These are phyloP conservation scores for Populus pruinosa DNA, from an alignment of 345 rosid genomes.

Conservation along the genomic window DNA sequence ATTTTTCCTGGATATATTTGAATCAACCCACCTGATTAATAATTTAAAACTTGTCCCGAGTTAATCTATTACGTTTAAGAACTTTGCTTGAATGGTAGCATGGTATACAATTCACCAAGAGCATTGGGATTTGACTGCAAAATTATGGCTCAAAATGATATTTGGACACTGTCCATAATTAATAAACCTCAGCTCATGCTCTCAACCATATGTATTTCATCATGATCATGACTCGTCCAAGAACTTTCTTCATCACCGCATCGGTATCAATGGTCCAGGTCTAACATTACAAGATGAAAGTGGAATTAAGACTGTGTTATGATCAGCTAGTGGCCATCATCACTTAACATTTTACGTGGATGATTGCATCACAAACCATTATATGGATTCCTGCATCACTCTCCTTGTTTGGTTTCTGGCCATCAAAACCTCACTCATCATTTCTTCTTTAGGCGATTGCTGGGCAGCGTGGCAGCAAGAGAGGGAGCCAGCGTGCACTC, in stretches of 20 bases:
- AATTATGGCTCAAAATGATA: conserved; percentile 12
- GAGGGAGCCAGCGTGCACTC: conserved; percentile 14
- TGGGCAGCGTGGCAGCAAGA: conserved; percentile 10
- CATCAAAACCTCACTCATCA: not conserved
- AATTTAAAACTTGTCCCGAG: fast-evolving
- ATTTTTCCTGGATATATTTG: fast-evolving
- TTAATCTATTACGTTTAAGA: too few species aligned
- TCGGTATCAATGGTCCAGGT: not conserved
- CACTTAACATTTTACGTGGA: conserved; percentile 1
- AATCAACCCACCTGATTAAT: too few species aligned
- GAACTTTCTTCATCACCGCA: not conserved
- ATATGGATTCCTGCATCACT: not conserved
- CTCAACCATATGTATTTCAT: not conserved
- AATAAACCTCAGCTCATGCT: conserved; percentile 2
- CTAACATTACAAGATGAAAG: not conserved
- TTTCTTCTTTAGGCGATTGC: conserved; percentile 1
- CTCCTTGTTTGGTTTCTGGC: not conserved
- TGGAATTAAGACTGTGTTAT: not conserved
- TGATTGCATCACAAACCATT: conserved; percentile 23
- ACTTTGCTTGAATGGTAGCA: not conserved
- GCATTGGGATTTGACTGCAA: conserved; percentile 5
- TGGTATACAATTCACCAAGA: conserved; percentile 3
- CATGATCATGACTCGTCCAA: not conserved
- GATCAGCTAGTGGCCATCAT: conserved; percentile 6
- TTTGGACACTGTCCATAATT: not conserved